A percentile compares a stretch with the other conserved stretches of the same genome.
phyloP scores from a whole-genome alignment of 495 filamentous ascomycete species.

The Aspergillus homomorphus region DNA sequence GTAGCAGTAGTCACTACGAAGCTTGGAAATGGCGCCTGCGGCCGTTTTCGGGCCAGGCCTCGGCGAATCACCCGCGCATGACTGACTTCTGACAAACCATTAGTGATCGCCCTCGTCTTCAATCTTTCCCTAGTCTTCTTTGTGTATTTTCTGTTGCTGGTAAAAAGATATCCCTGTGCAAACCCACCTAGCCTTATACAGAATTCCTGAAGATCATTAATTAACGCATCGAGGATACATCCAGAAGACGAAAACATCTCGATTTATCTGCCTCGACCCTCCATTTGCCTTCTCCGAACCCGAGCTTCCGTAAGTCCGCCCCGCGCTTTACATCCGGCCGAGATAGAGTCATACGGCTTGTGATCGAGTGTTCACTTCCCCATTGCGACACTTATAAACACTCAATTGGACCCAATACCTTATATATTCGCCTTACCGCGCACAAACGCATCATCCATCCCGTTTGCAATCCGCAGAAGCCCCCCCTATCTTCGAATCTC shows the following conservation, averaged over 20 bases:
- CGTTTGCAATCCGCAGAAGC: neutral
- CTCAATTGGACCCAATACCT: neutral
- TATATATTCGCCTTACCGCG: too few relatives aligned
- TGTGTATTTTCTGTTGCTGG: neutral
- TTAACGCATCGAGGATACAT: too few relatives aligned
- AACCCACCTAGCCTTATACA: too few relatives aligned
- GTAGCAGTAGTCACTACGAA: too few relatives aligned
- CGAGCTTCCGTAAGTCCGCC: constrained; percentile 4
- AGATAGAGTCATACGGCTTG: neutral
- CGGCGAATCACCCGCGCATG: constrained; percentile 7
- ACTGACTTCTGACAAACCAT: constrained; percentile 18
- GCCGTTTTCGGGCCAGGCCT: constrained; percentile 3
- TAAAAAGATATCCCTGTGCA: neutral
- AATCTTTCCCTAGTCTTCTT: constrained; percentile 5
- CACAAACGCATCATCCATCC: neutral
- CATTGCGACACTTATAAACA: neutral
- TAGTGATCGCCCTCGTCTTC: constrained; percentile 7
- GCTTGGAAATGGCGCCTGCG: neutral
- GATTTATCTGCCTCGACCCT: neutral
- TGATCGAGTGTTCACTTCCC: neutral
- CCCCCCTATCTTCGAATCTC: neutral
- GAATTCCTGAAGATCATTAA: too few relatives aligned
- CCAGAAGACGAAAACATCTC: neutral
- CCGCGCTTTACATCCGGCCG: neutral
- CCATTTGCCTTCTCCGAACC: constrained; percentile 1